Conservation (phyloP, 306 rosid genomes). For the Acmispon strigosus region DNA sequence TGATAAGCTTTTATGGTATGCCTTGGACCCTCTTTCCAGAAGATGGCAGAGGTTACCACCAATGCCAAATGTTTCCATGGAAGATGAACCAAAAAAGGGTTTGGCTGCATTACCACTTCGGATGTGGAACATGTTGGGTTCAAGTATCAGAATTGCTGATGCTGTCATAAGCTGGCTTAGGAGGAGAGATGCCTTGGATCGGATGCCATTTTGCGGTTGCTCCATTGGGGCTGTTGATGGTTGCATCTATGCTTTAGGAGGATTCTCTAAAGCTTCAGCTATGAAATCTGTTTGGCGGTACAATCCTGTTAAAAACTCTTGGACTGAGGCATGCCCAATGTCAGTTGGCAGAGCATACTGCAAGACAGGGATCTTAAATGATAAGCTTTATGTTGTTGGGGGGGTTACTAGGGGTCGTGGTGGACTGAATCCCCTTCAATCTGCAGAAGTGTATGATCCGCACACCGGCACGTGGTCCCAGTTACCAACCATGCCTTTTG, state of each 20-base stretch:
- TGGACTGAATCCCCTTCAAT: slow-evolving; percentile 39
- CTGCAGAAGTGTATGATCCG: slow-evolving; percentile 42
- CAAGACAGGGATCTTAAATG: slow-evolving; percentile 35
- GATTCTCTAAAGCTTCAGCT: slow-evolving; percentile 41
- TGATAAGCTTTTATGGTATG: slow-evolving; percentile 36
- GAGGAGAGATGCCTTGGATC: slow-evolving; percentile 25
- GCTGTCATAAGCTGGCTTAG: slow-evolving; percentile 24
- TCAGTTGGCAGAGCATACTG: slow-evolving; percentile 39
- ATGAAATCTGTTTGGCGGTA: slow-evolving; percentile 38
- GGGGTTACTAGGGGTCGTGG: slow-evolving; percentile 39
- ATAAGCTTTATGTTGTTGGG: slow-evolving; percentile 42
- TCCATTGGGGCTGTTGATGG: slow-evolving; percentile 38
- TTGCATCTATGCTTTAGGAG: slow-evolving; percentile 41
- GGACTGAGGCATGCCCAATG: slow-evolving; percentile 38
- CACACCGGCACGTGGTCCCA: slow-evolving; percentile 30
- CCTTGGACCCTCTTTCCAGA: slow-evolving; percentile 33
- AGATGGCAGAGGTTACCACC: slow-evolving; percentile 39
- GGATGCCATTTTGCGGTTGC: slow-evolving; percentile 40
- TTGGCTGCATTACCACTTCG: slow-evolving; percentile 16
- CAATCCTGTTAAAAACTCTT: slow-evolving; percentile 32
- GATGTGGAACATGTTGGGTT: slow-evolving; percentile 29
- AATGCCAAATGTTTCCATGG: slow-evolving; percentile 27
- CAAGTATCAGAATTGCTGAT: slow-evolving; percentile 25
- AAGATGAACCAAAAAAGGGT: slow-evolving; percentile 20
- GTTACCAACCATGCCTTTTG: slow-evolving; percentile 43